Conservation (phyloP, 768 basidiomycete genomes). For the Cystobasidium onofrii region DNA sequence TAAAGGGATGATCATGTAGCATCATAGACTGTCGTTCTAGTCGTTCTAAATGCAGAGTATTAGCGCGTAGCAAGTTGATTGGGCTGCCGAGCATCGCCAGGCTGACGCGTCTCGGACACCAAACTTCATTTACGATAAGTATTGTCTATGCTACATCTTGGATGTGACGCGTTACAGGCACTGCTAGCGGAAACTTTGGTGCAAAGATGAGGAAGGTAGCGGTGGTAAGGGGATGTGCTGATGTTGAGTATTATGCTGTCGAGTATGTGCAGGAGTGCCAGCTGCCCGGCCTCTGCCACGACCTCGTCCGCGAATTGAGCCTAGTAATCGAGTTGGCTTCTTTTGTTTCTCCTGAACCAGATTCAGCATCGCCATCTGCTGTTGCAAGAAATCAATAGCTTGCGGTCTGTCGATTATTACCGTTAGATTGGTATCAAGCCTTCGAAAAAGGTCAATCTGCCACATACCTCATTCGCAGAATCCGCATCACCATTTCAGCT, state of each 20-base stretch:
- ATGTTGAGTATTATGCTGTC: neutral
- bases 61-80: neutral
- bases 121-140: too few species aligned
- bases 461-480: conserved; percentile 76
- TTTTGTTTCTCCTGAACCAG: conserved; percentile 75
- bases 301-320: conserved; percentile 26
- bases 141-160: too few species aligned
- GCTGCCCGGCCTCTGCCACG: neutral
- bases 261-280: neutral
- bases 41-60: neutral
- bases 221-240: conserved; percentile 9
- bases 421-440: neutral
- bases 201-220: neutral
- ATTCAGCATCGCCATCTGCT: conserved; percentile 72
- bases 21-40: neutral
- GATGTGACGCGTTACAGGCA: too few species aligned
- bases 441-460: neutral
- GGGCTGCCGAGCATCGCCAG: neutral
- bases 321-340: conserved; percentile 27
- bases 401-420: conserved; percentile 53
- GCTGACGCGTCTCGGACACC: neutral
- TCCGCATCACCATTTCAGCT: conserved; percentile 86
- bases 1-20: conserved; percentile 1
- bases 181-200: too few species aligned
- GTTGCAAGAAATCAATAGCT: conserved; percentile 76